Evolutionary conservation across 768 basidiomycete genomes (phyloP), one percentile per base, ranked within the genome.

Genomic region (Amylocystis lapponica): DNA sequence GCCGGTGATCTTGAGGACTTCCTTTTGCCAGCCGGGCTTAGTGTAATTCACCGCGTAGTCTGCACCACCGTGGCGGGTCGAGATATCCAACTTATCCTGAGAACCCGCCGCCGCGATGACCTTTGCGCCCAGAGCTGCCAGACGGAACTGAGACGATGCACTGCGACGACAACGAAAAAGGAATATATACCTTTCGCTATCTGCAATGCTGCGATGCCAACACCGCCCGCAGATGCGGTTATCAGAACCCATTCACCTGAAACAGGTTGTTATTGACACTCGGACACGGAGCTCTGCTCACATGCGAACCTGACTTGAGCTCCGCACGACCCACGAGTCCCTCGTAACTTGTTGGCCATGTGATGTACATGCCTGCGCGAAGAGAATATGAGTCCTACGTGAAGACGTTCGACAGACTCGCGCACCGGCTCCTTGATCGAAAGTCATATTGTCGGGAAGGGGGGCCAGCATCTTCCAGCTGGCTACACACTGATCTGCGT

Each of bases 51-150:
- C 68, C 4, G 69, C 73, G 53, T 81, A 72, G 60, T 99, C 93
- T 1, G 92, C 96, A 7, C 86, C 86, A 10, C 89, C 93, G 40
- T 76, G 67, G 19, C 69, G 69, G 51, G 77, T 82, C 37, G 83
- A 85, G 27, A 97, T 72, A 21, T 86, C 79, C 6, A 95, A 70
- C 62, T 99, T 99, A 31, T 72, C 66, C 23, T 70, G 69, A 13
- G 88, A 86, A 21, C 89, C 79, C 17, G 89, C 91, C 0, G 93
- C 94, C 1, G 92, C 96, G 52, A 99, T 97, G 17, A 99, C 96
- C 54, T 79, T 90, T 29, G 89, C 94, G 20, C 93, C 95, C 36
- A 96, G 72, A 7, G 76, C 93, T 92, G 46, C 12, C 5, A 29
- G 16, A 34, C 4, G 22, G 26, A 21, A 37, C 17, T 3, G 3